A percentile compares a stretch with the other conserved stretches of the same genome.
phyloP scores from a whole-genome alignment of 306 rosid species.

The Dryas octopetala region DNA sequence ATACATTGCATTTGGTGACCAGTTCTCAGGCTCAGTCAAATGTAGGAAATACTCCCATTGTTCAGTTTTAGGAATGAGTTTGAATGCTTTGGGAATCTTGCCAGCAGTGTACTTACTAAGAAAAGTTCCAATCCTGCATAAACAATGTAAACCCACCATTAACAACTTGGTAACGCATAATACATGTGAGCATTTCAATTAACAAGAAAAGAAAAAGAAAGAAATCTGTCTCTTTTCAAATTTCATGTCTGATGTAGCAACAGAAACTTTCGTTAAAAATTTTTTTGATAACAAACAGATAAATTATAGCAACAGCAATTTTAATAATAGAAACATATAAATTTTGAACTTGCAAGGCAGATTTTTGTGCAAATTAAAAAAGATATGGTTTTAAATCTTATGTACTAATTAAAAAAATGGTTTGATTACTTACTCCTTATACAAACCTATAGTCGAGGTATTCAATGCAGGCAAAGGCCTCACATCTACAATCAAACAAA shows the following conservation, averaged over 20 bases:
- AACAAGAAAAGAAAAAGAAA: not conserved
- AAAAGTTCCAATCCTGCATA: conserved; percentile 61
- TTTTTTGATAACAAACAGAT: too few species aligned
- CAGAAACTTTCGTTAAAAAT: too few species aligned
- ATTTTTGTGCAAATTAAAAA: too few species aligned
- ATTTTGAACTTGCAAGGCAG: too few species aligned
- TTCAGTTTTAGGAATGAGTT: conserved; percentile 65
- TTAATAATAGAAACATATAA: not conserved
- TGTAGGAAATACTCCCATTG: conserved; percentile 84
- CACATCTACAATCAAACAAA: conserved; percentile 46
- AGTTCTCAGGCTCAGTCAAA: conserved; percentile 82
- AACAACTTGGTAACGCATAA: not conserved
- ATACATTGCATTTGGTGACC: conserved; percentile 91
- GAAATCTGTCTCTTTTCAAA: not conserved
- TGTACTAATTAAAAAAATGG: not conserved
- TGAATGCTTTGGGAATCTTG: conserved; percentile 75
- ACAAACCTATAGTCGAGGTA: conserved; percentile 55
- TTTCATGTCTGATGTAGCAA: not conserved
- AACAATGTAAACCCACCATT: conserved; percentile 7
- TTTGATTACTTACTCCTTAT: conserved; percentile 56
- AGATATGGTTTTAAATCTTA: not conserved
- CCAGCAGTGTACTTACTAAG: conserved; percentile 72
- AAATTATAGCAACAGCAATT: not conserved
- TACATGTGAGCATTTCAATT: not conserved
- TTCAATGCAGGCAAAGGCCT: conserved; percentile 74